Base-by-base conservation (phyloP, 805 yeast genomes). In the Torulaspora microellipsoides region DNA sequence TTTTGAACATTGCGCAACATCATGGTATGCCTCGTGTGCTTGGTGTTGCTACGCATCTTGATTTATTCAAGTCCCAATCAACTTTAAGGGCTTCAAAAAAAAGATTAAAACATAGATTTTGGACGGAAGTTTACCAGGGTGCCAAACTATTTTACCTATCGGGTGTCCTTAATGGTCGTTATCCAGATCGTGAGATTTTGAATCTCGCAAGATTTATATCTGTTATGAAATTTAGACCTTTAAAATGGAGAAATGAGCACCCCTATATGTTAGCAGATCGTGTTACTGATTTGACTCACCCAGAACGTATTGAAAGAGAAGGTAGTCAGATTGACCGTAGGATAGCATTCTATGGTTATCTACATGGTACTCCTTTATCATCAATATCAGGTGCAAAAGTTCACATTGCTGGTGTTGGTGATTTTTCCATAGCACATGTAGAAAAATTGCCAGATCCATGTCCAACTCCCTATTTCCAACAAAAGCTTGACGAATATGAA, bases 41-140 rank as follows among this genome's bases (percentile, higher is more conserved):
- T 35, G 99, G 98, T 52, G 85, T 93, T 8, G 85, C 96, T 6
- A 93, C 99, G 0, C 99, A 93, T 70, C 74, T 95, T 58, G 99
- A 93, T 66, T 73, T 93, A 39, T 93, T 93, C 74, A 90, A 85
- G 62, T 83, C 85, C 13, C 95, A 85, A 48, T 75, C 95, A 10
- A 88, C 97, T 1, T 73, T 93, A 61, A 77, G 97, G 58, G 87
- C 95, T 0, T 80, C 96, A 0, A 93, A 93, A 66, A 93, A 93
- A 63, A 77, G 88, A 54, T 77, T 93, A 55, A 93, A 93, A 68
- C 86, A 87, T 60, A 77, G 99, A 60, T 87, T 93, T 66, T 93
- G 99, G 99, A 93, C 99, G 2, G 99, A 93, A 68, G 98, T 93
- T 33, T 93, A 93, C 63, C 95, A 85, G 64, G 99, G 99, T 56